Base-by-base conservation (phyloP, 768 basidiomycete species). In the Amanita rubescens region DNA sequence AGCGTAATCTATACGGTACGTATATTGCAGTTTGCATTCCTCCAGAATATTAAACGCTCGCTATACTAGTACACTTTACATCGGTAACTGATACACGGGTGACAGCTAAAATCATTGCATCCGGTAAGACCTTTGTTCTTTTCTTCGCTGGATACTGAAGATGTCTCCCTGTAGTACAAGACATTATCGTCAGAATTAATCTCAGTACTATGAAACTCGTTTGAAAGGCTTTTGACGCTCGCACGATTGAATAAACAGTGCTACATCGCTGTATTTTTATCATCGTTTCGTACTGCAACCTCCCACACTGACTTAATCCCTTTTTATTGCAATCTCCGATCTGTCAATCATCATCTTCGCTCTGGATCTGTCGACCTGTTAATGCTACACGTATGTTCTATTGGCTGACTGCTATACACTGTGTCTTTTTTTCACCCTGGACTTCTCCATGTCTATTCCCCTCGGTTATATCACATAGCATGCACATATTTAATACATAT, bases 61-160 rank as follows among this genome's bases (percentile, higher is more conserved):
- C 11, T 39, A 41, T 33, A 5, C 17, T 57, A 91, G 89, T 87
- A 51, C 88, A 91, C 66, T 73, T 84, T 53, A 91, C 89, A 9
- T 78, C 86, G 49, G 89, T 91, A 46, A 89, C 84, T n/a, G 87
- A 91, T 69, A 89, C 85, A 55, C 76, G 78, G 63, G 73, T 76
- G 58, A 91, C 89, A 34, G 74, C 77, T 35, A 83, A 77, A 14
- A 90, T 91, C 61, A 90, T 91, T 59, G 71, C 80, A 32, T 78
- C 77, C 56, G 87, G 88, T 89, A 60, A 30, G 54, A 80, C 37
- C 37, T n/a, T 68, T 32, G 53, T 54, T 9, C 32, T 19, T 19
- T 11, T 51, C 34, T 43, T 20, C 35, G 19, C 39, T 3, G 38
- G 54, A 48, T 35, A 35, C 47, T 11, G 37, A 47, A 50, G 22